Evolutionary conservation across 2,329 filamentous ascomycete species (phyloP).

Genomic region (Pyrenophora tritici-repentis): DNA sequence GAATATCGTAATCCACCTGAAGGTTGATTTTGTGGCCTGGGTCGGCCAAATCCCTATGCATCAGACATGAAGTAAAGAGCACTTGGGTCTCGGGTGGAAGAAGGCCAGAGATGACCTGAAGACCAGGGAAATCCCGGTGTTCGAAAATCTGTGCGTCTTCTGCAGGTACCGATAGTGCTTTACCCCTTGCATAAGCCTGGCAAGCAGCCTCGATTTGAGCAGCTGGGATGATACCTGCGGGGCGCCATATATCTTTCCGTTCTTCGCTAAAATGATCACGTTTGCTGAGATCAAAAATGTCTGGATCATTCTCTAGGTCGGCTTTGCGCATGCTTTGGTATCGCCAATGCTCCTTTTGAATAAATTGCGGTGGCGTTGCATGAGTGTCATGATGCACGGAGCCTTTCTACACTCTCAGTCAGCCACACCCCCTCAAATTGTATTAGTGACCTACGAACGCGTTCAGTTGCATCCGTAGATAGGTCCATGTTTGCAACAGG

Average conservation of each 20-base stretch:
- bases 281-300: constrained; percentile 50
- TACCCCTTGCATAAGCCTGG: constrained; percentile 37
- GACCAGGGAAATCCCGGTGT: constrained; percentile 54
- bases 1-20: constrained; percentile 76
- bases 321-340: constrained; percentile 65
- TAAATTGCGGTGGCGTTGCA: constrained; percentile 43
- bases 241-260: constrained; percentile 33
- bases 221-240: constrained; percentile 35
- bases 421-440: constrained; percentile 27
- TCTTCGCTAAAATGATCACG: constrained; percentile 41
- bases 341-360: constrained; percentile 43
- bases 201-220: constrained; percentile 38
- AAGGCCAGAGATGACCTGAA: constrained; percentile 76
- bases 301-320: constrained; percentile 57
- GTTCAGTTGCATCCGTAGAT: constrained; percentile 30
- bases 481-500: constrained; percentile 27
- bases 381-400: constrained; percentile 46
- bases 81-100: constrained; percentile 74
- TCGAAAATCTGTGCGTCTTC: constrained; percentile 43
- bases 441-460: constrained; percentile 40
- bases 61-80: constrained; percentile 70
- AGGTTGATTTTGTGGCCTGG: constrained; percentile 83
- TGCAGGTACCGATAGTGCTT: constrained; percentile 21
- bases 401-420: constrained; percentile 22
- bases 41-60: constrained; percentile 78